Evolutionary conservation across 2,329 filamentous ascomycete genomes (phyloP).

Genomic region (Alternaria tenuissima): DNA sequence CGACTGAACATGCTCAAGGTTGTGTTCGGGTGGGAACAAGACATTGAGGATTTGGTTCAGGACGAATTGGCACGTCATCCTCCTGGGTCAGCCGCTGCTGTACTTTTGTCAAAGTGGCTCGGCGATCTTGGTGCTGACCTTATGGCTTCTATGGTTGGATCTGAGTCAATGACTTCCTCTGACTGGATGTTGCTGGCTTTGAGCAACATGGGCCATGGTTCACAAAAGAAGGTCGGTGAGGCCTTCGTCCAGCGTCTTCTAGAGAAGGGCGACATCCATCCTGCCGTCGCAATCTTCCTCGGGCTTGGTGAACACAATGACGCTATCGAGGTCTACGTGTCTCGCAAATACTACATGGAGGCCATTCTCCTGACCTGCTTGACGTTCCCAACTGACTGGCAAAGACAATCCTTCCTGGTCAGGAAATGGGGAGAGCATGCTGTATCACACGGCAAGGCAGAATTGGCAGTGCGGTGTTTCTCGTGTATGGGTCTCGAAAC

Average conservation of each 20-base stretch:
- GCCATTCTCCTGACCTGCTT: conserved; percentile 88
- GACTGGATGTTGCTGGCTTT: conserved; percentile 98
- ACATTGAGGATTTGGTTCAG: conserved; percentile 79
- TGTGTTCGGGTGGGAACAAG: conserved; percentile 93
- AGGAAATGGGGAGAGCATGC: conserved; percentile 96
- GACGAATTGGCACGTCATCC: conserved; percentile 84
- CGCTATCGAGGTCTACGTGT: conserved; percentile 95
- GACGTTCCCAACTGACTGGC: conserved; percentile 85
- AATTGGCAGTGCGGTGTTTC: conserved; percentile 91
- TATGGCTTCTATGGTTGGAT: conserved; percentile 76
- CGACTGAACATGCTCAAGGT: conserved; percentile 89
- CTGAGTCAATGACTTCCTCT: conserved; percentile 87
- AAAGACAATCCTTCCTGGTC: conserved; percentile 84
- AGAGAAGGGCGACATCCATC: conserved; percentile 89
- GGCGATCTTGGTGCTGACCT: conserved; percentile 84
- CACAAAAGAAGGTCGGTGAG: conserved; percentile 88
- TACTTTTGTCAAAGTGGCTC: conserved; percentile 91
- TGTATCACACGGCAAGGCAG: conserved; percentile 84
- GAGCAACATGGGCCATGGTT: conserved; percentile 78
- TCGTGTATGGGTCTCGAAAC: conserved; percentile 88
- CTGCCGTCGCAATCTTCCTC: conserved; percentile 89
- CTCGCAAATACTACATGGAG: conserved; percentile 90
- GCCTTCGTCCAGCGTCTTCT: conserved; percentile 90
- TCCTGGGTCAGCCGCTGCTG: conserved; percentile 75
- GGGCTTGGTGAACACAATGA: conserved; percentile 92